Evolutionary conservation across 75 land plant genomes (phyloP), one percentile per base, ranked within the genome.

Genomic region (Pseudotsuga menziesii): DNA sequence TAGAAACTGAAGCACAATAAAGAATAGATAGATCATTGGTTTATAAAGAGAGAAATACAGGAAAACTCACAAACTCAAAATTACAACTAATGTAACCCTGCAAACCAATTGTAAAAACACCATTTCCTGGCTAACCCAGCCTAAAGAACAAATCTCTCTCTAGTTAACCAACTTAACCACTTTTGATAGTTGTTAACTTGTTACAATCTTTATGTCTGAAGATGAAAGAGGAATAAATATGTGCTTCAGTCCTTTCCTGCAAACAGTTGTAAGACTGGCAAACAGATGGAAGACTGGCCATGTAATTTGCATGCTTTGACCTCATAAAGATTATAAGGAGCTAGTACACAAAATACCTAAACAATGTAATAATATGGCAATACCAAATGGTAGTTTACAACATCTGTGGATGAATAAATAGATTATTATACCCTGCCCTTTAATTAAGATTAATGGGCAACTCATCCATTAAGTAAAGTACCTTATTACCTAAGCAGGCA

Each of bases 371-470:
- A 2, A 6, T 41, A 41, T 8, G 48, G 41, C 9, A 69, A 7
- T 69, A 41, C 5, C 7, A 69, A 54, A 69, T n/a, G 48, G 54
- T 44, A 69, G n/a, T 41, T 69, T 69, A 25, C 72, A 69, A 54
- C 72, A 69, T 69, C 72, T 69, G n/a, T n/a, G n/a, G n/a, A n/a
- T n/a, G n/a, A n/a, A n/a, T n/a, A n/a, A n/a, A n/a, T n/a, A n/a
- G n/a, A n/a, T n/a, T n/a, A n/a, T n/a, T n/a, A n/a, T n/a, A n/a
- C n/a, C n/a, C n/a, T n/a, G n/a, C n/a, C n/a, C n/a, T n/a, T n/a
- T n/a, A n/a, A n/a, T n/a, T n/a, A n/a, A n/a, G n/a, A n/a, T n/a
- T n/a, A n/a, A n/a, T n/a, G n/a, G n/a, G n/a, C n/a, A n/a, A n/a
- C n/a, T n/a, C n/a, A n/a, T n/a, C n/a, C n/a, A n/a, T n/a, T n/a